A percentile compares a stretch with the other conserved stretches of the same genome.
phyloP scores from a whole-genome alignment of 345 rosid genomes.

The Euphorbia lathyris region DNA sequence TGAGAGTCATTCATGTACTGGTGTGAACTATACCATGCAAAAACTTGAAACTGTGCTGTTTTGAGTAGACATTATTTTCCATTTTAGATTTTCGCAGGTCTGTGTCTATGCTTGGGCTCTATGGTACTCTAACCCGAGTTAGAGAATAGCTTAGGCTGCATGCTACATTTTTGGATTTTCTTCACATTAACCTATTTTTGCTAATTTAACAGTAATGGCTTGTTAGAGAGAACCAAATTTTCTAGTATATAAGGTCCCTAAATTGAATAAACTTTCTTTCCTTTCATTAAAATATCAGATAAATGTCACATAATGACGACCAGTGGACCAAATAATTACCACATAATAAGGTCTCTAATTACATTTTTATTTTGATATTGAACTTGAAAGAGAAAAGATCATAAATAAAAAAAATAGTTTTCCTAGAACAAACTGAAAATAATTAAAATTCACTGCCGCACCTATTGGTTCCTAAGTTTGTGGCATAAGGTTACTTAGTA shows the following conservation, averaged over 20 bases:
- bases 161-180: background rate
- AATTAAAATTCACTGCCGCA: no score
- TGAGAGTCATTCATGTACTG: no score
- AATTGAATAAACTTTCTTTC: background rate
- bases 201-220: background rate
- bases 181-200: background rate
- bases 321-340: background rate
- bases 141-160: background rate
- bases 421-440: no score
- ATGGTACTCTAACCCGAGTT: background rate
- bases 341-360: no score
- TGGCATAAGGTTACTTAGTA: background rate
- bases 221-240: background rate
- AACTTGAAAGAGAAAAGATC: background rate
- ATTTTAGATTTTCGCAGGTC: background rate
- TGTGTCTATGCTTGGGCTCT: background rate
- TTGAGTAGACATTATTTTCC: no score
- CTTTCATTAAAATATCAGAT: background rate
- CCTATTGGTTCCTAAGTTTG: background rate
- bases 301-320: background rate
- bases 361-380: background rate
- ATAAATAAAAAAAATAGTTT: background rate
- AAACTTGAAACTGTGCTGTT: no score
- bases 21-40: no score
- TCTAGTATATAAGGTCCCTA: background rate